Evolutionary conservation across 1,139 yeast species (phyloP), one percentile per base, ranked within the genome.

Genomic region (Debaryomycetaceae sp.): DNA sequence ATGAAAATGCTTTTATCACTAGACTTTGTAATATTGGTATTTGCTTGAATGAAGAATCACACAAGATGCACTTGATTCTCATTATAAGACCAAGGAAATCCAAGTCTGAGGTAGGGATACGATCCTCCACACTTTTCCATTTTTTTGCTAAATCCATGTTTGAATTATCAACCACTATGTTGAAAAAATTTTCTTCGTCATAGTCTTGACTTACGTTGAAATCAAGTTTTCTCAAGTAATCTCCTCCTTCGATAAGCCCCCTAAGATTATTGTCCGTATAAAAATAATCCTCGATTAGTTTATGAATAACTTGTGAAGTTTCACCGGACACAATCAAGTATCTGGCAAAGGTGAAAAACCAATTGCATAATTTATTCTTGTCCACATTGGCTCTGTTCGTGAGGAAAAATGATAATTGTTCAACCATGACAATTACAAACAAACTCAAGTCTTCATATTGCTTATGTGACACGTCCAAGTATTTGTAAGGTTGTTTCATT

Each of bases 401-500:
- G 11, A 56, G 41, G 11, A 79, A 74, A 55, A 73, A 86, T 41
- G 75, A 70, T 61, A 83, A 78, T 58, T 91, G 98, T 49, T 91
- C 97, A 37, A 80, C 59, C 5, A 88, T 54, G 0, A 85, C 79
- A 33, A 85, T 74, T 2, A 79, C 56, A 43, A 88, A 79, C 0
- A 94, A 84, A 52, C 95, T 86, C 13, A 83, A 46, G 6, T 61
- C 65, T 11, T 60, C 45, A 36, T 57, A 61, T 11, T 59, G 57
- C 2, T 57, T 51, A 38, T 75, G 77, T 1, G 87, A 71, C 43
- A 70, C 54, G 55, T 91, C 98, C 40, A 87, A 74, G 50, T 88
- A 91, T 55, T 86, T 88, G 62, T 84, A 92, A 0, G 97, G 97
- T 1, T 87, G 65, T 44, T 79, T 74, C 40, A 84, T 72, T 44